Base-by-base conservation (phyloP, 495 filamentous ascomycete species). In the Hypoxylon trugodes region DNA sequence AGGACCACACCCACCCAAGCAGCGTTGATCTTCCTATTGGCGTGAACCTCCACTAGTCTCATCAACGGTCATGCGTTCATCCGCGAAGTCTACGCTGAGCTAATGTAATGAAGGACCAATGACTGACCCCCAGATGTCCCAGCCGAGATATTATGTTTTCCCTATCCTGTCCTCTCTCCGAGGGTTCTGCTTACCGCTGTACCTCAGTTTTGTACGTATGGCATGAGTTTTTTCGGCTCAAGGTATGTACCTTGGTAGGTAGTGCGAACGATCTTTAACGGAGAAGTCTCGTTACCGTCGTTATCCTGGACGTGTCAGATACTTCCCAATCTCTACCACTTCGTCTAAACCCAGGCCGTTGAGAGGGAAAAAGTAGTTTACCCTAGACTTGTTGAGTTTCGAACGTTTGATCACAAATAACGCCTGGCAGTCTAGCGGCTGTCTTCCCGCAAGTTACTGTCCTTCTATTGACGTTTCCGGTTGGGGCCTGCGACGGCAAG, bases 51-150 rank as follows among this genome's bases (percentile, higher is more conserved):
- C 69, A 70, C 65, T 66, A 69, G 66, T 68, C 72, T 74, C 73
- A 67, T 76, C 76, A 75, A 76, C 78, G 74, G 76, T 72, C 77
- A 79, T 79, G 78, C 77, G 74, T 77, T 74, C 72, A 70, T 73
- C 76, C 77, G 75, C 74, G 66, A 73, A 73, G 71, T 73, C 69
- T 73, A 76, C 70, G 50, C 73, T 75, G 69, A 77, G 70, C 74
- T 77, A 74, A 74, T 75, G 75, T 79, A 68, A 66, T 61, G 52
- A 65, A 70, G 56, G 66, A 43, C 76, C 73, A 79, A 79, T 80
- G 68, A 76, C 50, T 60, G 67, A 61, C 66, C 47, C 72, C 52
- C 62, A 69, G 65, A 70, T 66, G 73, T 69, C 67, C 77, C 74
- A 75, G 72, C 73, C 74, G 72, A 79, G 77, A 74, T 74, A 65